A percentile compares a stretch with the other conserved stretches of the same genome.
Conservation (phyloP, 371 early-diverging fungal species). For the Mucor racemosus region DNA sequence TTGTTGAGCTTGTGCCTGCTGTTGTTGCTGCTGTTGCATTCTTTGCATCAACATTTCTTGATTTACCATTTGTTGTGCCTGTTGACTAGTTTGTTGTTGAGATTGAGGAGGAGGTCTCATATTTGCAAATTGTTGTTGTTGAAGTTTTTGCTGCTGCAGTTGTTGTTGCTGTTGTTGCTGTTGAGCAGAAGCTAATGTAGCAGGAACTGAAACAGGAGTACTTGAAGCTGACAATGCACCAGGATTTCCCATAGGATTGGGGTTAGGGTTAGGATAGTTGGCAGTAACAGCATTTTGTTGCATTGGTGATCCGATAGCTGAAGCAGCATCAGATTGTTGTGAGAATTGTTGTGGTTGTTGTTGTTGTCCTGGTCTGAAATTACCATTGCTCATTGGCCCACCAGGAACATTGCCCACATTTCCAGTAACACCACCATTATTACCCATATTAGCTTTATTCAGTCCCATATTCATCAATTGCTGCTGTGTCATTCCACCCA, state of each 20-base stretch:
- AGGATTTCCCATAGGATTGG: constrained; percentile 6
- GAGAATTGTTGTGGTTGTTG: background rate
- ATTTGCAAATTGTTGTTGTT: constrained; percentile 4
- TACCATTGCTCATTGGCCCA: constrained; percentile 5
- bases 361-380: constrained; percentile 9
- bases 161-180: constrained; percentile 23
- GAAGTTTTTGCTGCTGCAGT: constrained; percentile 14
- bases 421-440: background rate
- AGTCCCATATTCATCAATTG: background rate
- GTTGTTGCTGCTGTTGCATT: constrained; percentile 24
- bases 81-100: background rate
- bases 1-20: constrained; percentile 16
- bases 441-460: background rate
- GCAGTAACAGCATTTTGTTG: constrained; percentile 16
- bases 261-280: background rate
- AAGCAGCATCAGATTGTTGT: background rate
- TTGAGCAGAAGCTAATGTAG: constrained; percentile 23
- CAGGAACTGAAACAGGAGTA: constrained; percentile 11
- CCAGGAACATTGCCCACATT: background rate
- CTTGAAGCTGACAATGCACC: constrained; percentile 7
- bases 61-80: constrained; percentile 10
- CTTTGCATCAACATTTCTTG: constrained; percentile 33
- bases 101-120: constrained; percentile 12
- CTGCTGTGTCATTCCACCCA: constrained; percentile 12
- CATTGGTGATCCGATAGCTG: constrained; percentile 15